phyloP scores from a whole-genome alignment of 805 yeast species.

The Wickerhamomyces chaumierensis region DNA sequence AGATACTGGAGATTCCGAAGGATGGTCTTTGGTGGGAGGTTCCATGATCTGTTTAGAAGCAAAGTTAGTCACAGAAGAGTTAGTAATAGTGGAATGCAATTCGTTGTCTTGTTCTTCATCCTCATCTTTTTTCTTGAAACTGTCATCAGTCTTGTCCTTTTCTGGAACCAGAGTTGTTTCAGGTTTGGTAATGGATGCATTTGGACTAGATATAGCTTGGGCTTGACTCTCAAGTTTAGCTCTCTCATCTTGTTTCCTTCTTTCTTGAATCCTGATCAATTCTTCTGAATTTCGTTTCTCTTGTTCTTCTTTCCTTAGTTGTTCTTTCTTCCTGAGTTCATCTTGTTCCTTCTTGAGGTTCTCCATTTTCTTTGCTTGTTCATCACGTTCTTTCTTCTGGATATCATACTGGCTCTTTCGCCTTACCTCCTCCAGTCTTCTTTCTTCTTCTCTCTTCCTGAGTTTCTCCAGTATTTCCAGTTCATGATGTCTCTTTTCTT shows the following conservation, averaged over 20 bases:
- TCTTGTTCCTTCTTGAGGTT: not conserved
- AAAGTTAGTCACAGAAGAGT: no score
- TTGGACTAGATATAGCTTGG: no score
- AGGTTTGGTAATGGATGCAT: no score
- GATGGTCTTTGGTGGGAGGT: no score
- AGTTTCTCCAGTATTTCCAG: not conserved
- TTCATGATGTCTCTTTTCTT: not conserved
- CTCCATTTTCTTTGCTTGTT: conserved; percentile 1
- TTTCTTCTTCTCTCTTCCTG: not conserved
- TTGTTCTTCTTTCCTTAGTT: not conserved
- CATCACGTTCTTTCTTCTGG: not conserved
- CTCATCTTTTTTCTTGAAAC: no score
- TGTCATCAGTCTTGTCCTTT: no score
- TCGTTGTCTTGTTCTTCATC: no score
- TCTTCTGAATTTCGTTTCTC: not conserved
- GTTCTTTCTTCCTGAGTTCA: not conserved
- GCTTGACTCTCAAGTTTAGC: not conserved
- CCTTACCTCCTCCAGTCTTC: not conserved
- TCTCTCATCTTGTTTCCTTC: conserved; percentile 2
- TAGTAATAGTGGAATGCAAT: no score
- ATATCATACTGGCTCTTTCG: not conserved
- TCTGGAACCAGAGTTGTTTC: no score
- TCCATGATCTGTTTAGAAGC: no score
- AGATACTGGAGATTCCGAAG: no score
- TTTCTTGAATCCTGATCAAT: no score